A percentile compares a stretch with the other conserved stretches of the same genome.
phyloP scores from a whole-genome alignment of 2,329 filamentous ascomycete genomes.

The Hortaea sp. region DNA sequence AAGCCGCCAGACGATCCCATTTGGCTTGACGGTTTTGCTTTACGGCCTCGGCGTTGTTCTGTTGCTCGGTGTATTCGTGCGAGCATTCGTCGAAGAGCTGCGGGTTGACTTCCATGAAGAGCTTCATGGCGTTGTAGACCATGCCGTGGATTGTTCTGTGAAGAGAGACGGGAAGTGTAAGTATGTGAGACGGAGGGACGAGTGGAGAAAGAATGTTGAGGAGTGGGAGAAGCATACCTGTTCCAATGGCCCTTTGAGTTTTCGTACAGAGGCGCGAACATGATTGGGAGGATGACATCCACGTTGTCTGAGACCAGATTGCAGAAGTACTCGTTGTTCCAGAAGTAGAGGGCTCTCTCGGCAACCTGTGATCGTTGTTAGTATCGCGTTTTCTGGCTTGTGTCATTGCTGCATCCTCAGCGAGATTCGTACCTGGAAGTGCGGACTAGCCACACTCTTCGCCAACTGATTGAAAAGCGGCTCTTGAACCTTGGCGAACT shows the following conservation, averaged over 20 bases:
- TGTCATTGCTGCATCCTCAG: constrained; percentile 3
- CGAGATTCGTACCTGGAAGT: constrained; percentile 61
- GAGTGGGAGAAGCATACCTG: constrained; percentile 48
- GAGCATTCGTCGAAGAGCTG: constrained; percentile 98
- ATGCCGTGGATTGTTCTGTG: constrained; percentile 94
- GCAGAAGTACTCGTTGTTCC: constrained; percentile 99
- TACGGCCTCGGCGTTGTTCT: constrained; percentile 80
- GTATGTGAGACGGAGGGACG: not conserved
- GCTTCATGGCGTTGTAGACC: constrained; percentile 99
- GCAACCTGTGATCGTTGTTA: constrained; percentile 51
- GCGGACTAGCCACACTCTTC: constrained; percentile 94
- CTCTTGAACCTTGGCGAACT: constrained; percentile 98
- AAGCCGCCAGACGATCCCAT: constrained; percentile 77
- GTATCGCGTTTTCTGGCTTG: not conserved
- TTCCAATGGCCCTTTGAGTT: constrained; percentile 99
- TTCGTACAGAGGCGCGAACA: constrained; percentile 97
- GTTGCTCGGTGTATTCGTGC: constrained; percentile 92
- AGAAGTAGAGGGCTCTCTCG: constrained; percentile 95
- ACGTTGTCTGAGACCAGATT: constrained; percentile 98
- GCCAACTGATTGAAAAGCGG: constrained; percentile 94
- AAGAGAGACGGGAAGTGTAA: constrained; percentile 3
- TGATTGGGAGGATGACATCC: constrained; percentile 94
- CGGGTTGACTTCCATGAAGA: constrained; percentile 99
- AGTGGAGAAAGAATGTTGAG: not conserved
- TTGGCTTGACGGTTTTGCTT: constrained; percentile 73